Conservation (phyloP, 164 flowering plant genomes). For the Protea cynaroides region DNA sequence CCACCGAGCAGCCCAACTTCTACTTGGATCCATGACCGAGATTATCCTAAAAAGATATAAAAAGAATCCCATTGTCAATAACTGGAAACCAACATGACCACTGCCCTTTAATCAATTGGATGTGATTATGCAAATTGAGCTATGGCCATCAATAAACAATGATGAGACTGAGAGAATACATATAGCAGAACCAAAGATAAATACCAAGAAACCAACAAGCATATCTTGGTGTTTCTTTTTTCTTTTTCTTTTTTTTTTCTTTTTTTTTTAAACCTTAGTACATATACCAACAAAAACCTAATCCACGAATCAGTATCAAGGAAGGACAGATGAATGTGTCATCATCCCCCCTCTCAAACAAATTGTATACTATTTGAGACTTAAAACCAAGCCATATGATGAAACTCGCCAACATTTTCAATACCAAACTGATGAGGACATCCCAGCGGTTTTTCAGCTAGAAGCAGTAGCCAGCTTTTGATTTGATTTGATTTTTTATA, state of each 20-base stretch:
- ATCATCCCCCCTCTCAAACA: not conserved
- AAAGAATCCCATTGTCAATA: not conserved
- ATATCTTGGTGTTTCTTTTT: not conserved
- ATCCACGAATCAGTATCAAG: not conserved
- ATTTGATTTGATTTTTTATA: too few relatives aligned
- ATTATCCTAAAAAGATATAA: slow-evolving; percentile 50
- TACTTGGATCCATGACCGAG: slow-evolving; percentile 85
- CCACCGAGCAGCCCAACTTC: slow-evolving; percentile 99
- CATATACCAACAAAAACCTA: too few relatives aligned
- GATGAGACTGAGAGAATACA: not conserved
- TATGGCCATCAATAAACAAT: not conserved
- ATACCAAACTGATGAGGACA: too few relatives aligned
- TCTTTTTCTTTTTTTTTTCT: too few relatives aligned
- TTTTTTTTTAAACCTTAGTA: too few relatives aligned
- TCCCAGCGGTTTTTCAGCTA: too few relatives aligned
- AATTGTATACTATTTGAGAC: not conserved
- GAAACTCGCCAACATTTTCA: not conserved
- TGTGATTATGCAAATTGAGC: not conserved
- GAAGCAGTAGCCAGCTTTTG: too few relatives aligned
- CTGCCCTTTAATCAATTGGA: not conserved
- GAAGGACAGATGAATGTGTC: not conserved
- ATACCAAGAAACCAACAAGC: not conserved
- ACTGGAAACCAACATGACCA: not conserved
- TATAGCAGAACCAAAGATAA: not conserved
- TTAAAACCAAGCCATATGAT: not conserved